These are phyloP conservation scores for Xylaria palmicola DNA, from an alignment of 495 filamentous ascomycete genomes.

Conservation along the genomic window DNA sequence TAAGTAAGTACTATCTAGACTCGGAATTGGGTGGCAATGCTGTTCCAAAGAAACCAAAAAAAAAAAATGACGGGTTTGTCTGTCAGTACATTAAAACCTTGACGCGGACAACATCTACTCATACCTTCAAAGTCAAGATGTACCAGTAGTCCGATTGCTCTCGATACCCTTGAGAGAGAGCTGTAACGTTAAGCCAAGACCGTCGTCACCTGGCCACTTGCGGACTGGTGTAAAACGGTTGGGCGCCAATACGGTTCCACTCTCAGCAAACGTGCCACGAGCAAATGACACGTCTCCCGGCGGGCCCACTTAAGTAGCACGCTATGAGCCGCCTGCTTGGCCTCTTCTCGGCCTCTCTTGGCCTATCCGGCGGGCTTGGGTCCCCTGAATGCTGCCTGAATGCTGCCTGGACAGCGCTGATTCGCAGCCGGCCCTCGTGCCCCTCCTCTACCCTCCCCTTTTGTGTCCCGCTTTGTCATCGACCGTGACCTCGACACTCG, in stretches of 20 bases:
- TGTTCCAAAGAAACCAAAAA: too few species aligned
- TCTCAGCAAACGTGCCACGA: not conserved
- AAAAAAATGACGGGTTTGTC: too few species aligned
- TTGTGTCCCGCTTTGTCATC: not conserved
- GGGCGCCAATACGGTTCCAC: conserved; percentile 10
- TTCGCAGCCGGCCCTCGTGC: not conserved
- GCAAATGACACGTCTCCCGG: conserved; percentile 8
- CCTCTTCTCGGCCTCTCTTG: not conserved
- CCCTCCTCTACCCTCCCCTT: not conserved
- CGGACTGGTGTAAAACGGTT: not conserved
- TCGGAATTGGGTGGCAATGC: too few species aligned
- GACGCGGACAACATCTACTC: too few species aligned
- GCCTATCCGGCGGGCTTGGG: not conserved
- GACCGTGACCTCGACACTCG: not conserved
- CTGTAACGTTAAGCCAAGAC: too few species aligned
- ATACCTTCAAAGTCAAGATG: too few species aligned
- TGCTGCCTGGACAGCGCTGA: not conserved
- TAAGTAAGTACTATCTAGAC: too few species aligned
- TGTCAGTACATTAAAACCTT: too few species aligned
- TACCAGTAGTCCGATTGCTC: too few species aligned
- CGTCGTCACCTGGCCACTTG: too few species aligned
- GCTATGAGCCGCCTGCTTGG: not conserved
- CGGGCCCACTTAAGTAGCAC: not conserved
- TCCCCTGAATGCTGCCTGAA: too few species aligned
- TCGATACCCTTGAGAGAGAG: too few species aligned